phyloP scores from a whole-genome alignment of 2,329 filamentous ascomycete genomes.

The Fusarium mangiferae region DNA sequence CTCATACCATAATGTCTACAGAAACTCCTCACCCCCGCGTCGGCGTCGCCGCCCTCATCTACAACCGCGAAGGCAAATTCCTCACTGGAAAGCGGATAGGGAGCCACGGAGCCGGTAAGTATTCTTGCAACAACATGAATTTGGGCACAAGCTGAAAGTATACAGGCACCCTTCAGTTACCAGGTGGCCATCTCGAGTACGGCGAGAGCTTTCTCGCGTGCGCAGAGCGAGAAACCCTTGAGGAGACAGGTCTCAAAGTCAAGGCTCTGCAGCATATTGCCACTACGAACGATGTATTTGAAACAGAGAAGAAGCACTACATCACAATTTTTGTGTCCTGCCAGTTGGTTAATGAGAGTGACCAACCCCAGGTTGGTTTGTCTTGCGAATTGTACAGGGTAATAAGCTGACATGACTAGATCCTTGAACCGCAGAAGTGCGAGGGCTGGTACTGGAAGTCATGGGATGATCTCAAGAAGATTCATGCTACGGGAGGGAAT shows the following conservation, averaged over 20 bases:
- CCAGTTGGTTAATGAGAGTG: slow-evolving; percentile 56
- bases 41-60: slow-evolving; percentile 61
- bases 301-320: slow-evolving; percentile 72
- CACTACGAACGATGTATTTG: slow-evolving; percentile 75
- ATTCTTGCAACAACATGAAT: not conserved
- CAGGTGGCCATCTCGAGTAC: slow-evolving; percentile 80
- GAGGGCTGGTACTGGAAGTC: slow-evolving; percentile 60
- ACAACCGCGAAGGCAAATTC: slow-evolving; percentile 55
- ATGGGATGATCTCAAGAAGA: slow-evolving; percentile 55
- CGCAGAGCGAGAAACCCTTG: slow-evolving; percentile 72
- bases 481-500: slow-evolving; percentile 30
- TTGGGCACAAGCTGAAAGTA: slow-evolving; percentile 6
- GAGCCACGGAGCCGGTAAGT: slow-evolving; percentile 60
- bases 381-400: not conserved
- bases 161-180: slow-evolving; percentile 71
- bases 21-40: slow-evolving; percentile 51
- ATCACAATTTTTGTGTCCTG: slow-evolving; percentile 76
- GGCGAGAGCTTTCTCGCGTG: slow-evolving; percentile 71
- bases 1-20: slow-evolving; percentile 16
- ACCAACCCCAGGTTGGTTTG: slow-evolving; percentile 63
- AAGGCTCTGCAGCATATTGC: slow-evolving; percentile 63
- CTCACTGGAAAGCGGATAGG: slow-evolving; percentile 60
- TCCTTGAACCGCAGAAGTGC: slow-evolving; percentile 63
- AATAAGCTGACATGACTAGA: slow-evolving; percentile 33
- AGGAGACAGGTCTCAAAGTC: slow-evolving; percentile 75